These are phyloP conservation scores for Carex arenaria DNA, from an alignment of 202 grass and related monocot species.

Conservation along the genomic window DNA sequence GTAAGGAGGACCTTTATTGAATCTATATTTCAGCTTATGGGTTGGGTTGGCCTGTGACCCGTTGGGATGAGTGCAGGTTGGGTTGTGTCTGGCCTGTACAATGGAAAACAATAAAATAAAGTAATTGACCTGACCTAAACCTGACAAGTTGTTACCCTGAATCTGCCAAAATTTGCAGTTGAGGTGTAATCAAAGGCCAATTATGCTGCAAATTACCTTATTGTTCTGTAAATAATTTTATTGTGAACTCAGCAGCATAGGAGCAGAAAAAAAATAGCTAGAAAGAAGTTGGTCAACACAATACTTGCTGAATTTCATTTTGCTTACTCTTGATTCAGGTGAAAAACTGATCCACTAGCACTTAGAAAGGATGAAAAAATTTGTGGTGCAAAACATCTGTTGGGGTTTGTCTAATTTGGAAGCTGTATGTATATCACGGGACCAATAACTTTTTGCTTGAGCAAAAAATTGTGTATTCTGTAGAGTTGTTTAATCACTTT, in stretches of 20 bases:
- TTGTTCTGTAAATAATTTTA: not conserved
- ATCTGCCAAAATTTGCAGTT: not conserved
- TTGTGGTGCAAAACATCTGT: not conserved
- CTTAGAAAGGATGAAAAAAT: not conserved
- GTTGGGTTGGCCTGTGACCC: not conserved
- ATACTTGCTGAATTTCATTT: not conserved
- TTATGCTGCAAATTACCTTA: not conserved
- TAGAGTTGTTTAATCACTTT: not conserved
- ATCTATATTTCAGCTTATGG: not conserved
- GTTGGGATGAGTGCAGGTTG: not conserved
- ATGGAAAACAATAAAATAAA: not conserved
- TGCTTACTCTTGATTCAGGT: not conserved
- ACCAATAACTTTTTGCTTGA: not conserved
- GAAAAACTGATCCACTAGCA: not conserved
- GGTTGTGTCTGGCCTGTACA: not conserved
- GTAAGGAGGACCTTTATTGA: not conserved
- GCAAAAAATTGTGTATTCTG: not conserved
- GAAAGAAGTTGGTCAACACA: not conserved
- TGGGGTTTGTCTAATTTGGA: not conserved
- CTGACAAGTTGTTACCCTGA: not conserved
- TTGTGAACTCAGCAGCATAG: not conserved
- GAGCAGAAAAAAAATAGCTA: not conserved
- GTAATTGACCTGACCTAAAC: not conserved
- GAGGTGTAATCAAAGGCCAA: not conserved
- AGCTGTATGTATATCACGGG: slow-evolving; percentile 3